Percentiles rank a stretch among this genome's conserved stretches.
Conservation (phyloP, 1,284 basidiomycete species). For the Pholiota adiposa region DNA sequence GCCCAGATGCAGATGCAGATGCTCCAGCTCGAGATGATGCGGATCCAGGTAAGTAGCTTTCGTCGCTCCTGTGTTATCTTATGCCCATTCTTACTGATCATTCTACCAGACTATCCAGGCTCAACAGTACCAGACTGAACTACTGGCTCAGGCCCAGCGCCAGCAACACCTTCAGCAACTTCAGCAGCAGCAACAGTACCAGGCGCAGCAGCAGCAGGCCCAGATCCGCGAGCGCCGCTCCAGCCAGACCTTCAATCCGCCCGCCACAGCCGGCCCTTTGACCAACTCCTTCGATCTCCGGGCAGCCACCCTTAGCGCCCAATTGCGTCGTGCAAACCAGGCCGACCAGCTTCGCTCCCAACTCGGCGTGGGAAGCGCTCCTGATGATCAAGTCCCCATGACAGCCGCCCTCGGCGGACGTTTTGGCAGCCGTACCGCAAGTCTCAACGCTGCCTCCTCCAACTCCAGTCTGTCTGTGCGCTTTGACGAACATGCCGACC, state of each 20-base stretch:
- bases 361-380: constrained; percentile 44
- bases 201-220: constrained; percentile 42
- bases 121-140: constrained; percentile 53
- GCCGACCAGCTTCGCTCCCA: constrained; percentile 65
- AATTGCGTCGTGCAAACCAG: constrained; percentile 67
- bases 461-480: constrained; percentile 35
- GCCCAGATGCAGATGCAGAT: constrained; percentile 74
- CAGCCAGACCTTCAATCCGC: constrained; percentile 55
- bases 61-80: constrained; percentile 7
- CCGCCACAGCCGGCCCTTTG: constrained; percentile 71
- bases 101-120: constrained; percentile 44
- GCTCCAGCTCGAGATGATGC: constrained; percentile 80
- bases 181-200: constrained; percentile 57
- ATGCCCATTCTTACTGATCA: constrained; percentile 12
- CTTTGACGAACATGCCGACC: constrained; percentile 47
- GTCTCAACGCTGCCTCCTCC: constrained; percentile 37
- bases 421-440: constrained; percentile 67
- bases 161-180: constrained; percentile 58
- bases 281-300: constrained; percentile 66
- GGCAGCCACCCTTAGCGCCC: constrained; percentile 51
- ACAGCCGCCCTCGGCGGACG: constrained; percentile 76
- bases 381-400: constrained; percentile 72
- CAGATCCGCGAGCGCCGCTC: constrained; percentile 49
- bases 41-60: constrained; percentile 64
- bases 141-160: constrained; percentile 63